Conservation (phyloP, 2,329 filamentous ascomycete species). For the Fusarium neocosmosporiellum region DNA sequence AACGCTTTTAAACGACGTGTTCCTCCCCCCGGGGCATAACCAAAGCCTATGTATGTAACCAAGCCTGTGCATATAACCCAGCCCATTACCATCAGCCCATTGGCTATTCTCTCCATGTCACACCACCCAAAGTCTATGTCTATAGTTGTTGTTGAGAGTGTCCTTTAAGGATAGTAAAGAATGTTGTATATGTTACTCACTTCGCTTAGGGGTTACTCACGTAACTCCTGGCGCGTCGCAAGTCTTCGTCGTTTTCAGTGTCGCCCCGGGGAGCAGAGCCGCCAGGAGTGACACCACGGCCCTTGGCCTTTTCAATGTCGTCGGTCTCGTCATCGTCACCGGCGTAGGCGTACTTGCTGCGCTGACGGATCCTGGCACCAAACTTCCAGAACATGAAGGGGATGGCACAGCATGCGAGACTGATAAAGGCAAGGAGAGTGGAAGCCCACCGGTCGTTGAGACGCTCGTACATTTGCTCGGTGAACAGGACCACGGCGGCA, state of each 20-base stretch:
- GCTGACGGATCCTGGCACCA: conserved; percentile 75
- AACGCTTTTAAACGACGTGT: conserved; percentile 2
- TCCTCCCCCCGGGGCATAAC: conserved; percentile 6
- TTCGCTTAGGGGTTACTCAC: conserved; percentile 56
- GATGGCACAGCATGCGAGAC: conserved; percentile 81
- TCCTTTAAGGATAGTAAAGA: conserved; percentile 5
- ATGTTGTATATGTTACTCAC: neutral
- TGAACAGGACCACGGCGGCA: conserved; percentile 81
- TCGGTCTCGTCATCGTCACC: conserved; percentile 59
- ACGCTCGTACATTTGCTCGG: conserved; percentile 80
- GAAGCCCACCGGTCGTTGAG: conserved; percentile 83
- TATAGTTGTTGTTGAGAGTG: neutral
- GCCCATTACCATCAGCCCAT: conserved; percentile 13
- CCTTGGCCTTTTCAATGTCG: conserved; percentile 54
- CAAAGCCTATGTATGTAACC: conserved; percentile 16
- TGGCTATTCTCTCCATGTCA: neutral
- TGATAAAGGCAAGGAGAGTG: conserved; percentile 77
- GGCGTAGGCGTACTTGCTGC: conserved; percentile 79
- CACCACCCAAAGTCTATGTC: conserved; percentile 8
- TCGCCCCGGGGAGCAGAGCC: conserved; percentile 46
- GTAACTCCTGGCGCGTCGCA: conserved; percentile 58
- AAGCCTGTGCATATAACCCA: conserved; percentile 3
- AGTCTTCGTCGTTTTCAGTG: conserved; percentile 50
- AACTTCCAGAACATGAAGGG: conserved; percentile 86
- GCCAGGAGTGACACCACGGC: conserved; percentile 25